Base-by-base conservation (phyloP, 768 basidiomycete genomes). In the Leccinum uliginosum region DNA sequence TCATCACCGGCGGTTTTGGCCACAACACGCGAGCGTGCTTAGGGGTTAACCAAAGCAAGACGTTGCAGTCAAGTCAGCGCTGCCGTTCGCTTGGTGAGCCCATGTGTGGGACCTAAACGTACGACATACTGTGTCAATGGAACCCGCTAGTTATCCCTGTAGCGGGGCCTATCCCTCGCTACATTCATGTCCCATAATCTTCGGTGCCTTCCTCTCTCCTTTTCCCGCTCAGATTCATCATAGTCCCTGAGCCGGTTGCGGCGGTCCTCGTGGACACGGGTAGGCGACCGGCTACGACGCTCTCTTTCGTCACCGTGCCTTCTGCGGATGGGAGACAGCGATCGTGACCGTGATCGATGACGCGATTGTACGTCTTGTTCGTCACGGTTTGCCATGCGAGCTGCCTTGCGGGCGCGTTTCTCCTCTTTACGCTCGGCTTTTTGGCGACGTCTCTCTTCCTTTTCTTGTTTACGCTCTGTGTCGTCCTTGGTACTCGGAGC, bases 391-490 rank as follows among this genome's bases (percentile, higher is more conserved):
- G 72, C 67, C 53, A 74, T 74, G 54, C 74, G 74, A 62, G 75
- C 74, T 62, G 83, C 83, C 67, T 82, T 86, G 57, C 74, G 76
- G 6, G 74, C 77, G n/a, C 79, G 75, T 63, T 80, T 84, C 70
- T 81, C 81, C 63, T 83, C 85, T 66, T 82, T 87, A 54, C 77
- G 75, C 54, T 81, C 80, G 15, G 75, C 78, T 63, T 80, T 87
- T 57, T 73, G 75, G 53, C 75, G 72, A 19, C 74, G 73, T 57
- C 74, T 81, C 65, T 85, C 83, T 59, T 82, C 79, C 57, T 79
- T 82, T 50, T 71, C 75, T 34, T 68, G 64, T 34, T 64, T 64
- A 51, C 64, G 71, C 54, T 64, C 59, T 65, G 64, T 69, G 67
- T 65, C 74, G 59, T 62, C 74, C 54, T 66, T 65, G 58, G 58